phyloP scores from a whole-genome alignment of 2,329 filamentous ascomycete species.

The Exophiala xenobiotica region DNA sequence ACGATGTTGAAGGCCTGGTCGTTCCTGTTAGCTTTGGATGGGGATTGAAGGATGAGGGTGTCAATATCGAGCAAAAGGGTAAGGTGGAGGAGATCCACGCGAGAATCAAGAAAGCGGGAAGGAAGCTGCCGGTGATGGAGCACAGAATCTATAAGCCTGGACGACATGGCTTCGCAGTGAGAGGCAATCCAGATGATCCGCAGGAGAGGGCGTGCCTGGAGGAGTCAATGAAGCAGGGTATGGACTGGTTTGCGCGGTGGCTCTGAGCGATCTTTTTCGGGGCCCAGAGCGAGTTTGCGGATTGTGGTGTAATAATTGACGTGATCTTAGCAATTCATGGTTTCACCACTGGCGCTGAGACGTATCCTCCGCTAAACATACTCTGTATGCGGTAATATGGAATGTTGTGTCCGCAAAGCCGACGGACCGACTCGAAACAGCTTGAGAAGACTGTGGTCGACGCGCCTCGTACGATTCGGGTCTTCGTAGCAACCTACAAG shows the following conservation, averaged over 20 bases:
- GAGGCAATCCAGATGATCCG: slow-evolving; percentile 41
- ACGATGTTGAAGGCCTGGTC: slow-evolving; percentile 43
- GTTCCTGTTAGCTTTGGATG: slow-evolving; percentile 29
- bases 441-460: too few species aligned
- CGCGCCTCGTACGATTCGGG: too few species aligned
- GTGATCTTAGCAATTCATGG: too few species aligned
- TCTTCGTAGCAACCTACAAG: too few species aligned
- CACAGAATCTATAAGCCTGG: slow-evolving; percentile 38
- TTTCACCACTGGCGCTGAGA: too few species aligned
- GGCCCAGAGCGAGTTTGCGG: too few species aligned
- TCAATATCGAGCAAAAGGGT: slow-evolving; percentile 27
- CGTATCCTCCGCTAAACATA: too few species aligned
- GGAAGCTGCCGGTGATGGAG: slow-evolving; percentile 34
- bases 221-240: slow-evolving; percentile 36
- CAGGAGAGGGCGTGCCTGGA: slow-evolving; percentile 37
- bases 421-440: too few species aligned
- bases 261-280: slow-evolving; percentile 20
- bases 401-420: too few species aligned
- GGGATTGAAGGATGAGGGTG: slow-evolving; percentile 28
- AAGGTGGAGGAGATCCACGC: slow-evolving; percentile 30
- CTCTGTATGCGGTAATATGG: too few species aligned
- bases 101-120: slow-evolving; percentile 23
- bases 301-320: too few species aligned
- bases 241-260: slow-evolving; percentile 31
- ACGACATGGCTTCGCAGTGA: slow-evolving; percentile 39